phyloP scores from a whole-genome alignment of 192 early-diverging fungal species.

The Linnemannia zychae region DNA sequence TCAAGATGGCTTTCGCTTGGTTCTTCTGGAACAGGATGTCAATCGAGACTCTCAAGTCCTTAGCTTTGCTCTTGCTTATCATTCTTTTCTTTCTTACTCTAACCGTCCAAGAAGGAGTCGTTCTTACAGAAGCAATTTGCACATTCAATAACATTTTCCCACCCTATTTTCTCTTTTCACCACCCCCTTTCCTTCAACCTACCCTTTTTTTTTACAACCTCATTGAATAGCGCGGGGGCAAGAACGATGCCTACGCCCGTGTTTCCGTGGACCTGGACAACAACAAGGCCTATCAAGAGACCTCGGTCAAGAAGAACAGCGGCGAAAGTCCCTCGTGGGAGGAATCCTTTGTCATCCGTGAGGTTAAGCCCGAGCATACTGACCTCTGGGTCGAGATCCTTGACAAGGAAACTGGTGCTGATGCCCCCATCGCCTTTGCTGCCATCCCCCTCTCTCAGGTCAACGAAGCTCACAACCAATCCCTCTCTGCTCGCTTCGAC shows the following conservation, averaged over 20 bases:
- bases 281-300: conserved; percentile 49
- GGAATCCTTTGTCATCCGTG: conserved; percentile 42
- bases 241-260: conserved; percentile 59
- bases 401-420: conserved; percentile 43
- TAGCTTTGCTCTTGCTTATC: no score
- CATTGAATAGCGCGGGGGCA: conserved; percentile 16
- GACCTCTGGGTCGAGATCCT: conserved; percentile 57
- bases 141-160: background rate
- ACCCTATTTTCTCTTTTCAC: background rate
- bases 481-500: conserved; percentile 46
- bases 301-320: conserved; percentile 45
- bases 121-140: background rate
- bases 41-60: no score
- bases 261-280: conserved; percentile 43
- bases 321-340: conserved; percentile 55
- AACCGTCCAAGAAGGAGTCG: background rate
- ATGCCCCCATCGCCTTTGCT: conserved; percentile 55
- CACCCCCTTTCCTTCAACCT: background rate
- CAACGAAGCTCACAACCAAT: conserved; percentile 22
- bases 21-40: no score
- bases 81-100: no score
- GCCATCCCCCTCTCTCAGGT: conserved; percentile 59
- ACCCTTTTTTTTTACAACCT: background rate
- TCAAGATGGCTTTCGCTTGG: no score
- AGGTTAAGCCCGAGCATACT: conserved; percentile 21